Percentiles rank a stretch among this genome's conserved stretches.
These are phyloP conservation scores for Lolium rigidum DNA, from an alignment of 176 grass and related monocot genomes.

Conservation along the genomic window DNA sequence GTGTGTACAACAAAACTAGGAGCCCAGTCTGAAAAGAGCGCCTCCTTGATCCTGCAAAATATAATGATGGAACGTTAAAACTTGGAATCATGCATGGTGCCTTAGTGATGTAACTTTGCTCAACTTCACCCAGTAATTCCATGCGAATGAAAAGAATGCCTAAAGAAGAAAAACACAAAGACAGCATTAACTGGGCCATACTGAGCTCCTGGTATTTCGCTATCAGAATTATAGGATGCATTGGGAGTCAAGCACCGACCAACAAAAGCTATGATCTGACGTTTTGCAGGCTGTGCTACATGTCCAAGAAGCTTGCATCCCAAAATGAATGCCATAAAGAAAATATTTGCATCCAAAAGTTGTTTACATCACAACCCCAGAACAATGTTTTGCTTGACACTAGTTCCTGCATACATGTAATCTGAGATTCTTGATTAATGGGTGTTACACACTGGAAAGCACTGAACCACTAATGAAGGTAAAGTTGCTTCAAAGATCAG, in stretches of 20 bases:
- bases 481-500: not conserved
- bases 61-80: slow-evolving; percentile 35
- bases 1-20: slow-evolving; percentile 14
- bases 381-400: not conserved
- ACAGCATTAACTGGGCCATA: slow-evolving; percentile 27
- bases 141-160: slow-evolving; percentile 7
- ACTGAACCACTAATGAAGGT: not conserved
- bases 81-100: slow-evolving; percentile 9
- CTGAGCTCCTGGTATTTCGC: not conserved
- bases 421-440: not conserved
- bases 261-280: slow-evolving; percentile 22
- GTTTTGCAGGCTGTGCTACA: slow-evolving; percentile 7
- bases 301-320: slow-evolving; percentile 4
- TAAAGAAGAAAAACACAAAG: not conserved
- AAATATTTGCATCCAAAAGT: slow-evolving; percentile 21
- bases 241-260: slow-evolving; percentile 2
- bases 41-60: slow-evolving; percentile 35
- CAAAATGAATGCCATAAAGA: not conserved
- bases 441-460: not conserved
- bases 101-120: slow-evolving; percentile 29
- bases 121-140: slow-evolving; percentile 10
- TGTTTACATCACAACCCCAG: not conserved
- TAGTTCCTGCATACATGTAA: not conserved
- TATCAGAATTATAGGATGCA: slow-evolving; percentile 15
- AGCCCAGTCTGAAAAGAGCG: not conserved